A percentile compares a stretch with the other conserved stretches of the same genome.
These are phyloP conservation scores for Ramichloridium luteum DNA, from an alignment of 2,329 filamentous ascomycete genomes.

Conservation along the genomic window DNA sequence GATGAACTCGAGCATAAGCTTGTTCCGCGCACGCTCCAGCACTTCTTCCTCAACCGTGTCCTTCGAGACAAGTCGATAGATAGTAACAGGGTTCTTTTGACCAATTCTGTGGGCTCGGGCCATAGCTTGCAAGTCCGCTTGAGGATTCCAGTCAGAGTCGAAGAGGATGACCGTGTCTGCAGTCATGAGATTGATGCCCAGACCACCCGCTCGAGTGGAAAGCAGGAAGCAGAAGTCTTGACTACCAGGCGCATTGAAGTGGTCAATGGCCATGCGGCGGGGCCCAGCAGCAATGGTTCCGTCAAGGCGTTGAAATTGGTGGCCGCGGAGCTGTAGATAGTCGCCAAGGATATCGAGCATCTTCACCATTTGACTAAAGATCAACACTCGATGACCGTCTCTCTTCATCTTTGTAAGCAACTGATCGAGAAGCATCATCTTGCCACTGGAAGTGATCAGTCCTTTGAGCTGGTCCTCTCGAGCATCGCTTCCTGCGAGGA, in stretches of 20 bases:
- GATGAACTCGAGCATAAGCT: slow-evolving; percentile 91
- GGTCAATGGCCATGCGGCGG: slow-evolving; percentile 87
- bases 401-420: slow-evolving; percentile 87
- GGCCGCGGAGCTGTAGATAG: slow-evolving; percentile 84
- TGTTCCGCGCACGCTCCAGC: slow-evolving; percentile 88
- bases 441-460: slow-evolving; percentile 91
- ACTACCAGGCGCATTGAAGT: slow-evolving; percentile 94
- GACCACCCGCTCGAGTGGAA: slow-evolving; percentile 85
- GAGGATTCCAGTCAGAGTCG: slow-evolving; percentile 98
- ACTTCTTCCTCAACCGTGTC: slow-evolving; percentile 98
- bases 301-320: slow-evolving; percentile 88
- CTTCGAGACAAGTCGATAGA: slow-evolving; percentile 92
- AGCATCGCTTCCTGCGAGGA: slow-evolving; percentile 60
- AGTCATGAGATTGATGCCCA: slow-evolving; percentile 99
- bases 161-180: slow-evolving; percentile 97
- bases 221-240: slow-evolving; percentile 93
- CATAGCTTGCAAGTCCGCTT: slow-evolving; percentile 97
- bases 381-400: slow-evolving; percentile 88
- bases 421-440: slow-evolving; percentile 98
- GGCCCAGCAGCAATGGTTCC: slow-evolving; percentile 84
- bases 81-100: slow-evolving; percentile 88
- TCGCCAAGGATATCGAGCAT: slow-evolving; percentile 95
- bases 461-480: slow-evolving; percentile 87
- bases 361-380: slow-evolving; percentile 99
- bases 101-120: slow-evolving; percentile 95